Percentiles rank a stretch among this genome's conserved stretches.
phyloP scores from a whole-genome alignment of 768 basidiomycete species.

The Trametes villosa region DNA sequence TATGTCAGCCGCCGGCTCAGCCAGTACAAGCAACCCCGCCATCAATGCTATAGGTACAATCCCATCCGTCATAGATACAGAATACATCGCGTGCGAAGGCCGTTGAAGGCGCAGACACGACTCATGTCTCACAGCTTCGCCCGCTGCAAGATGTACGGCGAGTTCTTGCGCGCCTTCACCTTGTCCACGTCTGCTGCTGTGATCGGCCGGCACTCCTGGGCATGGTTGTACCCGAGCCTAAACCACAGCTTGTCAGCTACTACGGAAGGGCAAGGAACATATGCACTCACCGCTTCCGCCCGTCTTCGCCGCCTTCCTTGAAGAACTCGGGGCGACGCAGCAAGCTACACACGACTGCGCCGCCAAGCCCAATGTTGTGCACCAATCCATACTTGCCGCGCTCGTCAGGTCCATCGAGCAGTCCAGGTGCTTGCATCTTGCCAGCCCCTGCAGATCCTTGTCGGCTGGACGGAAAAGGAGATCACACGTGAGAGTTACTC shows the following conservation, averaged over 20 bases:
- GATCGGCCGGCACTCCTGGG: slow-evolving; percentile 62
- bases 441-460: slow-evolving; percentile 64
- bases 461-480: background rate
- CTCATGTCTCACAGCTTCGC: slow-evolving; percentile 52
- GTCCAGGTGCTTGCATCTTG: slow-evolving; percentile 77
- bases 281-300: slow-evolving; percentile 57
- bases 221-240: slow-evolving; percentile 85
- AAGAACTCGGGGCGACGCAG: slow-evolving; percentile 81
- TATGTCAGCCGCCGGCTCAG: too few relatives aligned
- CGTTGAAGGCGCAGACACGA: too few relatives aligned
- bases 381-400: slow-evolving; percentile 81
- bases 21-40: too few relatives aligned
- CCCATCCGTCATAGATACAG: background rate
- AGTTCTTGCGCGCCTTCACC: slow-evolving; percentile 71
- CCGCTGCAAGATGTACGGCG: slow-evolving; percentile 44
- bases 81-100: too few relatives aligned
- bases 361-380: slow-evolving; percentile 84
- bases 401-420: slow-evolving; percentile 63
- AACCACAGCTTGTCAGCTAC: background rate
- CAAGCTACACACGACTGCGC: slow-evolving; percentile 77
- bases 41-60: background rate
- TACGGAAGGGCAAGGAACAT: too few relatives aligned
- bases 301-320: slow-evolving; percentile 66
- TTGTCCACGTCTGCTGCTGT: slow-evolving; percentile 70
- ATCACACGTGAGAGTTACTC: slow-evolving; percentile 15